Evolutionary conservation across 2,329 filamentous ascomycete genomes (phyloP).

Genomic region (Arthrobotrys sphaeroides): DNA sequence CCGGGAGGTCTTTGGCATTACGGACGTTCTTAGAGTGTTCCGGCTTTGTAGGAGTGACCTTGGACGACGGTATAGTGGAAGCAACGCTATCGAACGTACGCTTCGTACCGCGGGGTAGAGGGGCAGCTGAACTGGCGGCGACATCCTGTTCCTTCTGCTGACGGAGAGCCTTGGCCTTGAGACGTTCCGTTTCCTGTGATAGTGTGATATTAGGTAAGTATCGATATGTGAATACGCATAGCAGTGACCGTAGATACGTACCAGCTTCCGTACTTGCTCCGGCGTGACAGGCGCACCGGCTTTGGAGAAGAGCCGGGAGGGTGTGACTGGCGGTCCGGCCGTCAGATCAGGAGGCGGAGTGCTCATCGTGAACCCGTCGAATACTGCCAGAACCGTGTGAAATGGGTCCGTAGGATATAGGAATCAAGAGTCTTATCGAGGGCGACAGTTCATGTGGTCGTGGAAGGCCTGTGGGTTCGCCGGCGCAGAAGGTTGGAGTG

Average conservation of each 20-base stretch:
- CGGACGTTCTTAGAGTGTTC: conserved; percentile 35
- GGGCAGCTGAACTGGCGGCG: conserved; percentile 63
- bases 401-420: too few species aligned
- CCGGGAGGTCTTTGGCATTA: conserved; percentile 57
- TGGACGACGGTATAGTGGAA: conserved; percentile 63
- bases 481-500: background rate
- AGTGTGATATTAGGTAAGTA: background rate
- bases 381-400: background rate
- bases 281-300: conserved; percentile 36
- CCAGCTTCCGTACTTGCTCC: conserved; percentile 46
- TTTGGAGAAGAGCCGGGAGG: conserved; percentile 37
- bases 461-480: background rate
- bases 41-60: conserved; percentile 67
- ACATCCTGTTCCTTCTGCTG: conserved; percentile 74
- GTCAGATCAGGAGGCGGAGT: conserved; percentile 39
- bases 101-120: conserved; percentile 73
- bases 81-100: conserved; percentile 74
- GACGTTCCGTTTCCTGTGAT: conserved; percentile 80
- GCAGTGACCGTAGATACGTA: background rate
- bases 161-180: conserved; percentile 87
- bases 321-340: conserved; percentile 30
- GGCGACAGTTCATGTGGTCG: background rate
- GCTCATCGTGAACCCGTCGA: conserved; percentile 3
- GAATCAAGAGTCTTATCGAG: background rate
- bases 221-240: background rate